Conservation (phyloP, 208 protist species). For the Trypanosoma melophagium region DNA sequence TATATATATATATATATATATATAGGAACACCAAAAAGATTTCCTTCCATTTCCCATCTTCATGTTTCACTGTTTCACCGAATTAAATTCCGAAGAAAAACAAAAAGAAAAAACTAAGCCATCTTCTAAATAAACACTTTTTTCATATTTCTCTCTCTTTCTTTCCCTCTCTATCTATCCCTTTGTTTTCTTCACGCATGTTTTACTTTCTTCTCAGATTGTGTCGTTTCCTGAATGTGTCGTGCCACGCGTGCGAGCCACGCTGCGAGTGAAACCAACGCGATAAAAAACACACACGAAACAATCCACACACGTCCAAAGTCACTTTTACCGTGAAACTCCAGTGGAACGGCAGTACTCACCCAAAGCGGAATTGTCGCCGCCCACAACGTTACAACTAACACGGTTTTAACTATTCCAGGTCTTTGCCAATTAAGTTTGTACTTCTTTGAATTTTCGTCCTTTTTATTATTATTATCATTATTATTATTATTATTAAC, state of each 20-base stretch:
- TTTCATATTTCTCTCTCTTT: not conserved
- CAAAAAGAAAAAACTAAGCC: not conserved
- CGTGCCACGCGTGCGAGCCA: conserved; percentile 65
- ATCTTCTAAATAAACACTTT: not conserved
- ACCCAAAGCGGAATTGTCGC: conserved; percentile 84
- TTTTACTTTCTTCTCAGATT: conserved; percentile 3
- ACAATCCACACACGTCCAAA: conserved; percentile 83
- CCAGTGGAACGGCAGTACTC: conserved; percentile 62
- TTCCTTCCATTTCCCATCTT: not conserved
- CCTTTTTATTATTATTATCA: not conserved
- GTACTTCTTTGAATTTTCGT: no score
- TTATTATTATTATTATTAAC: not conserved
- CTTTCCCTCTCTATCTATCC: not conserved
- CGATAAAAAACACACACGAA: conserved; percentile 83
- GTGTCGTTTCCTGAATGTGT: conserved; percentile 19
- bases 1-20: not conserved
- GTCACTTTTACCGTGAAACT: conserved; percentile 80
- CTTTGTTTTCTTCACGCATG: conserved; percentile 1
- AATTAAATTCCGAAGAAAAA: not conserved
- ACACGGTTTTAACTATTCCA: conserved; percentile 23
- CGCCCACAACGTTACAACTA: conserved; percentile 52
- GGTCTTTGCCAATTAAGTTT: not conserved
- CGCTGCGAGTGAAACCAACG: conserved; percentile 63
- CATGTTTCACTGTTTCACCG: not conserved
- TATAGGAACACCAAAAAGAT: not conserved